These are phyloP conservation scores for Penicillium egyptiacum DNA, from an alignment of 495 filamentous ascomycete species.

Conservation along the genomic window DNA sequence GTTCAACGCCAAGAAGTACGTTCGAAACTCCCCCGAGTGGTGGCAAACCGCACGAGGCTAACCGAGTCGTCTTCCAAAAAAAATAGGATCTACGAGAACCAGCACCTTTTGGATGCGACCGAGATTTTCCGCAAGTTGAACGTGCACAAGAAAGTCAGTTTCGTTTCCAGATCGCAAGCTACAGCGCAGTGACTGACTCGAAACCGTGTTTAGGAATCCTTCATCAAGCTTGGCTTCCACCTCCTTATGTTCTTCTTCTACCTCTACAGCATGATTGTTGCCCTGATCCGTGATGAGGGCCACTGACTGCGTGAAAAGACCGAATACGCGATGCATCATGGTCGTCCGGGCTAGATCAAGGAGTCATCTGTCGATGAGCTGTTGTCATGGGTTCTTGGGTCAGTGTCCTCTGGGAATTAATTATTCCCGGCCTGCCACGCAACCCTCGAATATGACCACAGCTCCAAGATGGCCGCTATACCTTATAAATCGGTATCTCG, in stretches of 20 bases:
- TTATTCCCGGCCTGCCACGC: slow-evolving; percentile 5
- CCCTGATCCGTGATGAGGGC: slow-evolving; percentile 92
- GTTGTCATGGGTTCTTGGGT: slow-evolving; percentile 2
- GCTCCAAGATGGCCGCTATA: slow-evolving; percentile 7
- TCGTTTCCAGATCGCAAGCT: background rate
- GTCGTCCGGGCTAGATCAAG: slow-evolving; percentile 27
- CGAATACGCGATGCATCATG: slow-evolving; percentile 45
- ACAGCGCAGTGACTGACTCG: background rate
- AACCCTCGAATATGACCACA: slow-evolving; percentile 6
- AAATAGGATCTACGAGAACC: slow-evolving; percentile 88
- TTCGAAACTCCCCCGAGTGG: slow-evolving; percentile 11
- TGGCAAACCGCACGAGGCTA: slow-evolving; percentile 8
- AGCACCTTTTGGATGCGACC: slow-evolving; percentile 93
- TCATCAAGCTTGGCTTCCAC: slow-evolving; percentile 98
- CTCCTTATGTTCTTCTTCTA: slow-evolving; percentile 99
- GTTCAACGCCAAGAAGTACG: slow-evolving; percentile 97
- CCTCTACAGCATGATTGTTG: slow-evolving; percentile 99
- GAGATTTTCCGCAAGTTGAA: slow-evolving; percentile 99
- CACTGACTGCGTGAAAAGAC: slow-evolving; percentile 58
- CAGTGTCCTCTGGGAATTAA: background rate
- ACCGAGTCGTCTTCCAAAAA: slow-evolving; percentile 1
- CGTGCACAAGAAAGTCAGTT: slow-evolving; percentile 92
- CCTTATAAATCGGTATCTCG: slow-evolving; percentile 13
- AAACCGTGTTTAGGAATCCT: slow-evolving; percentile 72
- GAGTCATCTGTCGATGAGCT: slow-evolving; percentile 3